Evolutionary conservation across 257 asterid genomes (phyloP).

Genomic region (Solanum tacnaense): DNA sequence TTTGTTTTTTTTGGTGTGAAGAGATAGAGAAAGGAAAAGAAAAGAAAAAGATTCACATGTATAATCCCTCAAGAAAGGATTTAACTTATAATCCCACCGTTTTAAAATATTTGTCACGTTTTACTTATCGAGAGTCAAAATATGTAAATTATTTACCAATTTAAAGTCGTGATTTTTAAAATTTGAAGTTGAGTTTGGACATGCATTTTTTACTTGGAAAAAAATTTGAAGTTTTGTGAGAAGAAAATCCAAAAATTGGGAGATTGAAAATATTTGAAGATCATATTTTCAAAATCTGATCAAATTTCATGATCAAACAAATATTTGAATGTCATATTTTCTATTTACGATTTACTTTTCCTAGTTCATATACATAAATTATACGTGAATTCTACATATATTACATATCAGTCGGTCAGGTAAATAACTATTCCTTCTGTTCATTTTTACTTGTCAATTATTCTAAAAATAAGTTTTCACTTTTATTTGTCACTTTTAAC

Average conservation of each 20-base stretch:
- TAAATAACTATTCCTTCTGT: too few relatives aligned
- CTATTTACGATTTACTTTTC: not conserved
- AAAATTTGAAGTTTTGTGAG: not conserved
- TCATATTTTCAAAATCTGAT: not conserved
- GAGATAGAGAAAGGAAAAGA: slow-evolving; percentile 9
- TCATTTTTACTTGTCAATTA: too few relatives aligned
- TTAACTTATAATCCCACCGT: not conserved
- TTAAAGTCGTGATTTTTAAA: too few relatives aligned
- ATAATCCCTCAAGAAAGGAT: not conserved
- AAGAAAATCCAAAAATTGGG: not conserved
- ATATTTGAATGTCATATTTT: not conserved
- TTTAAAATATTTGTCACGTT: not conserved
- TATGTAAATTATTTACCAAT: not conserved
- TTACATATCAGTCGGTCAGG: too few relatives aligned
- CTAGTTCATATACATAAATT: not conserved
- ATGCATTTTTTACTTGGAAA: too few relatives aligned
- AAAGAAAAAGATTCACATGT: not conserved
- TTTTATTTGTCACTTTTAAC: too few relatives aligned
- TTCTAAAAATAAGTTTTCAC: too few relatives aligned
- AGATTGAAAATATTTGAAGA: not conserved
- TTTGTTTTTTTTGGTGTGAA: slow-evolving; percentile 45
- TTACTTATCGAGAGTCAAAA: not conserved
- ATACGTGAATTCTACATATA: too few relatives aligned
- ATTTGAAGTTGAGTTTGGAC: not conserved
- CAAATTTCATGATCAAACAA: not conserved